A percentile compares a stretch with the other conserved stretches of the same genome.
Evolutionary conservation across 2,329 filamentous ascomycete species (phyloP).

Genomic region (Blastomyces percursus): DNA sequence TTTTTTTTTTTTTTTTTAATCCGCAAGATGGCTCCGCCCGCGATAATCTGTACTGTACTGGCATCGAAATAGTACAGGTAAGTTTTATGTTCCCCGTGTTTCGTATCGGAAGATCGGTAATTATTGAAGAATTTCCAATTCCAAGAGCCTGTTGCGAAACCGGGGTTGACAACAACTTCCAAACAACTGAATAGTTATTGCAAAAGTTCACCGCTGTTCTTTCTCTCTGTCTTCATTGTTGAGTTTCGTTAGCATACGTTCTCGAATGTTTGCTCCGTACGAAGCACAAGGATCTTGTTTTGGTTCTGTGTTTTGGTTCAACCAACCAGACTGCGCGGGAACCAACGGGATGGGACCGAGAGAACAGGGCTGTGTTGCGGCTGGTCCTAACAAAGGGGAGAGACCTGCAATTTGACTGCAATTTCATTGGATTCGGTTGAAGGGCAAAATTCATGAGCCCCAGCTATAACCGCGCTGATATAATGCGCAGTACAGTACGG

Average conservation of each 20-base stretch:
- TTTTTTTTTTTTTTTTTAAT: too few relatives aligned
- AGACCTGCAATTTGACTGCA: not conserved
- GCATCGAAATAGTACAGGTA: not conserved
- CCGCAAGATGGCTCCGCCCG: not conserved
- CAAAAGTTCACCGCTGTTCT: not conserved
- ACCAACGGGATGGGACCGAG: not conserved
- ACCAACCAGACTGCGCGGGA: not conserved
- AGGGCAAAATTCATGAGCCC: not conserved
- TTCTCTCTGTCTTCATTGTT: not conserved
- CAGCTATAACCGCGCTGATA: not conserved
- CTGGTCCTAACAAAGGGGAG: not conserved
- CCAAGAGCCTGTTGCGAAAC: not conserved
- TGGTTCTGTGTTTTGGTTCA: not conserved
- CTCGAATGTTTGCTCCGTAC: not conserved
- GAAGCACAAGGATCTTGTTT: not conserved
- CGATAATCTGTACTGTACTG: not conserved
- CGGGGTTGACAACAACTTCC: not conserved
- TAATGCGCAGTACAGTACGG: too few relatives aligned
- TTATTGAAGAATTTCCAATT: not conserved
- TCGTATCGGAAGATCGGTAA: not conserved
- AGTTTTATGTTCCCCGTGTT: not conserved
- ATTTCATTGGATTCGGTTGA: constrained; percentile 1
- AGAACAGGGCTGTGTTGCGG: not conserved
- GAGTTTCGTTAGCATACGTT: not conserved
- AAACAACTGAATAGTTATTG: not conserved